Base-by-base conservation (phyloP, 1,139 yeast species). In the Citeromyces hawaiiensis region DNA sequence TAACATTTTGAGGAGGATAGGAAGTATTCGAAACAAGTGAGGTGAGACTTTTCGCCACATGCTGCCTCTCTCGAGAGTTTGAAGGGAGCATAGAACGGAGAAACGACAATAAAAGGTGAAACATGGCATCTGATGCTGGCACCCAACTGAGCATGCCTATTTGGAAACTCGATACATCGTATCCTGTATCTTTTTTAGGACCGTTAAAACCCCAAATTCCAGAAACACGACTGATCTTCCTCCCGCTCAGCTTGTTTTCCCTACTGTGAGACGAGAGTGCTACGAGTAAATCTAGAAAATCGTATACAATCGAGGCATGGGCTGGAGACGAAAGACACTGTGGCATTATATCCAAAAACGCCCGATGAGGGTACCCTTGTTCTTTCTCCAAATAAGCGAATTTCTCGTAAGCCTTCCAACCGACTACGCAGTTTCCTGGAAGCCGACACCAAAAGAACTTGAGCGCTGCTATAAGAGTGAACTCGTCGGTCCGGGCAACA, bases 281-380 rank as follows among this genome's bases (percentile, higher is more conserved):
- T 9, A 86, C 82, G 40, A 87, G 61, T 38, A 87, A 64, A 52
- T 87, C 95, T 51, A 86, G 71, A 52, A 86, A 87, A 55, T 83
- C 94, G 54, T 83, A 83, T 4, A 85, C 91, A 8, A 87, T 83
- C 2, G 91, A 81, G 0, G 94, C 94, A 61, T 86, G 96, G 8
- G 88, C 80, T 3, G 91, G 85, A 0, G 94, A 80, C 7, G 82
- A 72, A 25, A 85, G 63, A 56, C 94, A 83, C 45, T 76, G 76
- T 4, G 95, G 95, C 85, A 86, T 81, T 40, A 81, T 72, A 39
- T 78, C 78, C 40, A 83, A 61, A 53, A 86, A 86, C 0, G 94
- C 83, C 50, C 72, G 68, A 49, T 70, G 67, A n/a, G 91, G 85
- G 51, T 68, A 72, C 31, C 76, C 69, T 16, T 73, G 73, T 41